These are phyloP conservation scores for Marchantia polymorpha DNA, from an alignment of 225 moss, liverwort and hornwort genomes.

Conservation along the genomic window DNA sequence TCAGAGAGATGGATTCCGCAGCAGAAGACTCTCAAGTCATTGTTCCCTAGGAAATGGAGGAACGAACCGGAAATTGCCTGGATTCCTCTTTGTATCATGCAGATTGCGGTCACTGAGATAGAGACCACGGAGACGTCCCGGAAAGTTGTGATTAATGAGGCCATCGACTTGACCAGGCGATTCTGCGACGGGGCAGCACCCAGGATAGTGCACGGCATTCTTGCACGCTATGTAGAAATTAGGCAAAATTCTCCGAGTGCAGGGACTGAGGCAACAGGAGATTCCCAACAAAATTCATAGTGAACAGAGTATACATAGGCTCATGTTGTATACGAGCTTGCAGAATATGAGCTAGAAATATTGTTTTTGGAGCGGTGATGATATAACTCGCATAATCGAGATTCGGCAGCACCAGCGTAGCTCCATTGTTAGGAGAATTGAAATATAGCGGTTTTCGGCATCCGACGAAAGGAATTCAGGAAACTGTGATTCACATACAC, in stretches of 20 bases:
- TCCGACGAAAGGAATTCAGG: too few relatives aligned
- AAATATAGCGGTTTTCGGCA: too few relatives aligned
- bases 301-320: not conserved
- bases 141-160: constrained; percentile 64
- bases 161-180: constrained; percentile 62
- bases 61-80: constrained; percentile 49
- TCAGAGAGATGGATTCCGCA: constrained; percentile 59
- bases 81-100: constrained; percentile 68
- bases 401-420: too few relatives aligned
- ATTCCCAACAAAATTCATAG: not conserved
- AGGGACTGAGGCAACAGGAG: not conserved
- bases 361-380: too few relatives aligned
- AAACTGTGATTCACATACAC: too few relatives aligned
- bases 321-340: too few relatives aligned
- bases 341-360: too few relatives aligned
- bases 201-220: constrained; percentile 62
- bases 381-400: too few relatives aligned
- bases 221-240: constrained; percentile 50
- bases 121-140: constrained; percentile 49
- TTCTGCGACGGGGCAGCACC: constrained; percentile 69
- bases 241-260: not conserved
- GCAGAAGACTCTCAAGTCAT: constrained; percentile 56
- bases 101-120: constrained; percentile 68
- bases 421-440: too few relatives aligned
- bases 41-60: constrained; percentile 68